phyloP scores from a whole-genome alignment of 169 alveolate genomes.

The Plasmodium gonderi region DNA sequence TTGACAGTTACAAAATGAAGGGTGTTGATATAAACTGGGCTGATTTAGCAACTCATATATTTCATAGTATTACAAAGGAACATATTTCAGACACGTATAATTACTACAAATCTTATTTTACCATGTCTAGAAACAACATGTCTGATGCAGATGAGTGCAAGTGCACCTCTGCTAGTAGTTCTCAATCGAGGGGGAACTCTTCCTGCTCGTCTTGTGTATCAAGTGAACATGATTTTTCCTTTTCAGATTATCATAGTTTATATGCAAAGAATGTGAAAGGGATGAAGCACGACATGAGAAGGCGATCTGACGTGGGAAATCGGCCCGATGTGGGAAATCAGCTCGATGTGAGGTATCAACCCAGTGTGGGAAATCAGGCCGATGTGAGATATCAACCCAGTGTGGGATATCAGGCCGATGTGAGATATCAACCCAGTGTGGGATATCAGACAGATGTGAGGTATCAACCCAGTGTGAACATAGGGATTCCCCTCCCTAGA shows the following conservation, averaged over 20 bases:
- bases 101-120: slow-evolving; percentile 52
- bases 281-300: slow-evolving; percentile 59
- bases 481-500: background rate
- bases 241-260: slow-evolving; percentile 80
- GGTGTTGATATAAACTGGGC: slow-evolving; percentile 26
- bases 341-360: too few species aligned
- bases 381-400: background rate
- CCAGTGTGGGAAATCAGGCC: too few species aligned
- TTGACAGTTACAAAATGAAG: slow-evolving; percentile 49
- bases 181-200: background rate
- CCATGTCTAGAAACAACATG: slow-evolving; percentile 15
- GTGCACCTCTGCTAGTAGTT: background rate
- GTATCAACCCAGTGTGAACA: background rate
- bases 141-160: background rate
- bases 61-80: slow-evolving; percentile 38
- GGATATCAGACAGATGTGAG: background rate
- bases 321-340: too few species aligned
- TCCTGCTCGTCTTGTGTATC: slow-evolving; percentile 12
- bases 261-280: slow-evolving; percentile 72
- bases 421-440: background rate
- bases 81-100: slow-evolving; percentile 43
- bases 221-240: slow-evolving; percentile 78
- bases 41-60: background rate
- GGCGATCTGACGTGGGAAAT: too few species aligned
- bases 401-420: slow-evolving; percentile 6